phyloP scores from a whole-genome alignment of 2,329 filamentous ascomycete genomes.

The Raffaelea ambrosiae region DNA sequence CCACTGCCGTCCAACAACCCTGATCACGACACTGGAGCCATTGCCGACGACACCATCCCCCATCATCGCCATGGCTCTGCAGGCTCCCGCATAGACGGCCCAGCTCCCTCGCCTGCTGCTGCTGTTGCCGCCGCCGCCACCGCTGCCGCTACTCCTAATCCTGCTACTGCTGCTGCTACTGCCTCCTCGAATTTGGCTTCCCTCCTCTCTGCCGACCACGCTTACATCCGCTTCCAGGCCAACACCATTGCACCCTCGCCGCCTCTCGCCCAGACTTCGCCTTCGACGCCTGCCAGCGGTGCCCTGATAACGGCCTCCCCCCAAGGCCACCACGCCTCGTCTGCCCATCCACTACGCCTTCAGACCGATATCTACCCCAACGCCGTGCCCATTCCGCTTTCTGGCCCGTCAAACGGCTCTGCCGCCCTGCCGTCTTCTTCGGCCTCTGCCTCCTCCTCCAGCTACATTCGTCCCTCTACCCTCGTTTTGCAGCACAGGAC shows the following conservation, averaged over 20 bases:
- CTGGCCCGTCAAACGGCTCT: not conserved
- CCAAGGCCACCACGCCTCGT: too few relatives aligned
- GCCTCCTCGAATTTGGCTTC: too few relatives aligned
- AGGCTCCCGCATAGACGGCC: not conserved
- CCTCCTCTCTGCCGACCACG: not conserved
- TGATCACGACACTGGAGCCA: not conserved
- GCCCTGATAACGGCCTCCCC: too few relatives aligned
- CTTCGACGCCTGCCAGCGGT: too few relatives aligned
- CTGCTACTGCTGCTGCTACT: too few relatives aligned
- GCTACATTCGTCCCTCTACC: conserved; percentile 16
- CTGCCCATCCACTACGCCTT: conserved; percentile 4
- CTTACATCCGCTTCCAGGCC: conserved; percentile 17
- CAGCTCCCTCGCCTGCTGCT: not conserved
- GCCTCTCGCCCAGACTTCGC: conserved; percentile 13
- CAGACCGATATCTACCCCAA: conserved; percentile 11
- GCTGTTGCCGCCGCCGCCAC: not conserved
- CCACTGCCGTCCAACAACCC: not conserved
- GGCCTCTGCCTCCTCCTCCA: conserved; percentile 6
- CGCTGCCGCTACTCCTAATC: too few relatives aligned
- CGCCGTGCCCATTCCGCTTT: conserved; percentile 10
- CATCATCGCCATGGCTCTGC: not conserved
- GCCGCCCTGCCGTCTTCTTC: not conserved
- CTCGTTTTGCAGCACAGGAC: conserved; percentile 27
- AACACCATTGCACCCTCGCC: conserved; percentile 22
- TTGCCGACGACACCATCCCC: not conserved